Percentiles rank a stretch among this genome's conserved stretches.
Evolutionary conservation across 371 early-diverging fungal genomes (phyloP).

Genomic region (Mycotypha africana): DNA sequence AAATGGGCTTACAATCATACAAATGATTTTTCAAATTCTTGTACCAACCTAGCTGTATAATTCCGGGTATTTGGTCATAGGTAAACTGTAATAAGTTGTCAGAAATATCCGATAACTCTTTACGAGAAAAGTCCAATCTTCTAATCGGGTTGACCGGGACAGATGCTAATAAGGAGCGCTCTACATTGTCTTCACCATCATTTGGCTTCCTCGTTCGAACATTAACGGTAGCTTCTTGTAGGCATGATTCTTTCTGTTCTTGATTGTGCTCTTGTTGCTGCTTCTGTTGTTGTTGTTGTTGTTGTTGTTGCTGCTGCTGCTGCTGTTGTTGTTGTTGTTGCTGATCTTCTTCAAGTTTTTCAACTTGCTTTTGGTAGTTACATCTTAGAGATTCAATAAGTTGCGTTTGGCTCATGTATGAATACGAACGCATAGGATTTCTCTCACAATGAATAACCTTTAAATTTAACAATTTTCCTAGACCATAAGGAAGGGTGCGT

Average conservation of each 20-base stretch:
- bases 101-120: constrained; percentile 28
- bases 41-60: constrained; percentile 12
- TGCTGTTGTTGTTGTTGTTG: no score
- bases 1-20: neutral
- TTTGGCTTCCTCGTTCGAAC: no score
- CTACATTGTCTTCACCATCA: no score
- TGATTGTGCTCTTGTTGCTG: no score
- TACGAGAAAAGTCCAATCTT: constrained; percentile 37
- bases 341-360: no score
- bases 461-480: constrained; percentile 48
- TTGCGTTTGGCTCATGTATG: constrained; percentile 41
- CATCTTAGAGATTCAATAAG: constrained; percentile 44
- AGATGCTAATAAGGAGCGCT: no score
- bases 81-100: constrained; percentile 16
- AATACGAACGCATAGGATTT: constrained; percentile 48
- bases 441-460: constrained; percentile 50
- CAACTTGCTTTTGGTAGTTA: constrained; percentile 12
- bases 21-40: no score
- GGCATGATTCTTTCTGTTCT: no score
- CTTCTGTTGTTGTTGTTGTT: no score
- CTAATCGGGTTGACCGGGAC: constrained; percentile 18
- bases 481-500: constrained; percentile 43
- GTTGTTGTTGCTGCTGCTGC: no score
- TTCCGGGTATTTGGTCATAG: constrained; percentile 16
- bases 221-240: no score